phyloP scores from a whole-genome alignment of 2,329 filamentous ascomycete genomes.

The Pseudopithomyces chartarum region DNA sequence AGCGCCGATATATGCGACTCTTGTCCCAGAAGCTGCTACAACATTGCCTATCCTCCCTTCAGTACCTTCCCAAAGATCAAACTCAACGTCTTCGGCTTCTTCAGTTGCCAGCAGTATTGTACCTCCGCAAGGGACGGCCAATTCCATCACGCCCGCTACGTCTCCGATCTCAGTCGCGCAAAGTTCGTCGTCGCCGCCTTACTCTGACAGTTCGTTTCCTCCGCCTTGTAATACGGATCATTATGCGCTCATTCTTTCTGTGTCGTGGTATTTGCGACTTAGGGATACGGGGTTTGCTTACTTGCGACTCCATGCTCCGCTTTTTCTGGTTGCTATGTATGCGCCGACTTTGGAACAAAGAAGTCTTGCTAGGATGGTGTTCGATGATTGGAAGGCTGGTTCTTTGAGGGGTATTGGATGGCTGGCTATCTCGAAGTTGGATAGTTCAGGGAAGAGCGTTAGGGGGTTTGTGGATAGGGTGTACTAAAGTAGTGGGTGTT shows the following conservation, averaged over 20 bases:
- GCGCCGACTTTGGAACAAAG: conserved; percentile 6
- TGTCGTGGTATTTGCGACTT: conserved; percentile 9
- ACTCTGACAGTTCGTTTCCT: neutral
- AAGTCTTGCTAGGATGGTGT: conserved; percentile 9
- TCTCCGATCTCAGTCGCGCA: neutral
- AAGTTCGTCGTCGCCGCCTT: neutral
- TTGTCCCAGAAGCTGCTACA: neutral
- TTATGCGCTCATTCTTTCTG: conserved; percentile 9
- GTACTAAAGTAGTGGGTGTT: too few relatives aligned
- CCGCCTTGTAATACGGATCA: conserved; percentile 2
- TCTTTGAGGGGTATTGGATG: conserved; percentile 10
- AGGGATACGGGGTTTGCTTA: conserved; percentile 13
- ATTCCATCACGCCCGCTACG: neutral
- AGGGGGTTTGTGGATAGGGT: neutral
- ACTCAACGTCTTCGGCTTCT: neutral
- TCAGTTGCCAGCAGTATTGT: neutral
- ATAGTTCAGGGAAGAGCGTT: neutral
- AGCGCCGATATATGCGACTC: conserved; percentile 2
- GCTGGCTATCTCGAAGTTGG: conserved; percentile 3
- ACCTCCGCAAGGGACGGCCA: neutral
- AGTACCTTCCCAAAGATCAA: neutral
- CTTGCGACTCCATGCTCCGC: conserved; percentile 7
- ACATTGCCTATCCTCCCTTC: neutral
- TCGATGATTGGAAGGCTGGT: conserved; percentile 11
- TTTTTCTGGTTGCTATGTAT: conserved; percentile 12